Evolutionary conservation across 305 asterid genomes (phyloP).

Genomic region (Plantago lanceolata): DNA sequence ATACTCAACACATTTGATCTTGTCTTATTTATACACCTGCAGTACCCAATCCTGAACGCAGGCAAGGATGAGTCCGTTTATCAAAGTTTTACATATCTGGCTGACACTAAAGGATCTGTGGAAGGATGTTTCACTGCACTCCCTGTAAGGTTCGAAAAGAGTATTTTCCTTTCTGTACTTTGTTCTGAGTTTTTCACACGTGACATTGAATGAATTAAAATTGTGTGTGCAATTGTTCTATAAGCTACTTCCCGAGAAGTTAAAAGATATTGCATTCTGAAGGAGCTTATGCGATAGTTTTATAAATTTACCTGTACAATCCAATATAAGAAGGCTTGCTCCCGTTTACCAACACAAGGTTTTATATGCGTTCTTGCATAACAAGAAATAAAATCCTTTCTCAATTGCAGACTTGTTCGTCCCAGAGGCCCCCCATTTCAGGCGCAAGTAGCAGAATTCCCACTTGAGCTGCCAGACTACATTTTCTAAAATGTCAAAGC

Average conservation of each 20-base stretch:
- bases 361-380: background rate
- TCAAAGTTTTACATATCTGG: constrained; percentile 61
- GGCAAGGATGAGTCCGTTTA: constrained; percentile 78
- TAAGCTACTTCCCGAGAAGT: background rate
- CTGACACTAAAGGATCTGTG: constrained; percentile 52
- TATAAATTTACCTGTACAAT: background rate
- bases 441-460: constrained; percentile 63
- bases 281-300: background rate
- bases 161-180: background rate
- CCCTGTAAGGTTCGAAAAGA: constrained; percentile 72
- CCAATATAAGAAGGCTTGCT: background rate
- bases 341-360: background rate
- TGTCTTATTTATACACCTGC: constrained; percentile 29
- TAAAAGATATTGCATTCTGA: background rate
- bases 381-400: background rate
- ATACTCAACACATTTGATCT: constrained; percentile 22
- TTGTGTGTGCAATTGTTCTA: background rate
- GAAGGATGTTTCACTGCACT: constrained; percentile 84
- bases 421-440: constrained; percentile 58
- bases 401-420: constrained; percentile 51
- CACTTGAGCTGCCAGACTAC: constrained; percentile 74
- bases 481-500: constrained; percentile 46
- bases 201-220: background rate
- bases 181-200: background rate
- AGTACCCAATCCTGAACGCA: constrained; percentile 75